Percentiles rank a stretch among this genome's conserved stretches.
These are phyloP conservation scores for Boletus sp. DNA, from an alignment of 768 basidiomycete genomes.

Conservation along the genomic window DNA sequence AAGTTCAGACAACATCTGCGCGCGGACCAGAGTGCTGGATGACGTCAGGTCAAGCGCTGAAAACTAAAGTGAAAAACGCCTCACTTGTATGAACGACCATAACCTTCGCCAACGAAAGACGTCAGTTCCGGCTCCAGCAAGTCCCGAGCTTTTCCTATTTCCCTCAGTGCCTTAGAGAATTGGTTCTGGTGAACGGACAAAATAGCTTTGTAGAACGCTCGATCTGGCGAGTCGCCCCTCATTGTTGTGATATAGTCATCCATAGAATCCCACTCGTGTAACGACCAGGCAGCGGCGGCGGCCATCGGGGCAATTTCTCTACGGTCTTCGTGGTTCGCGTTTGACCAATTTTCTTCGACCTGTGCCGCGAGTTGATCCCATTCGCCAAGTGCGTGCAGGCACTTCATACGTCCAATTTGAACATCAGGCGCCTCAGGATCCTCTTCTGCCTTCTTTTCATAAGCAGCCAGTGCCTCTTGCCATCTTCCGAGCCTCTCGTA, in stretches of 20 bases:
- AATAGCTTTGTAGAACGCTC: constrained; percentile 95
- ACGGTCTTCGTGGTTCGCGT: constrained; percentile 77
- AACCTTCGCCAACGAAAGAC: constrained; percentile 91
- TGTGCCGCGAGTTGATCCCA: constrained; percentile 89
- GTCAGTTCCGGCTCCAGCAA: constrained; percentile 87
- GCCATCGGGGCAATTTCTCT: constrained; percentile 95
- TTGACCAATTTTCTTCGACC: constrained; percentile 86
- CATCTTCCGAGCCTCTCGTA: constrained; percentile 95
- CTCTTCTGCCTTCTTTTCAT: constrained; percentile 73
- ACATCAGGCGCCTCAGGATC: constrained; percentile 77
- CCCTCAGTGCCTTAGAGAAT: constrained; percentile 83
- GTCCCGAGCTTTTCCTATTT: constrained; percentile 92
- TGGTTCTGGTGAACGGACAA: constrained; percentile 95
- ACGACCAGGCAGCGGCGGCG: constrained; percentile 94
- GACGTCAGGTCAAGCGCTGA: constrained; percentile 14
- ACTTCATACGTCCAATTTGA: constrained; percentile 90
- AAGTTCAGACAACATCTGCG: constrained; percentile 96
- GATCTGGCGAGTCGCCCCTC: constrained; percentile 89
- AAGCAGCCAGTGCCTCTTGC: constrained; percentile 88
- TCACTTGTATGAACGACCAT: constrained; percentile 96
- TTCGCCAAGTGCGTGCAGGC: constrained; percentile 94
- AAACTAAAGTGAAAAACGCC: constrained; percentile 20
- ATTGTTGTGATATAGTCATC: constrained; percentile 94
- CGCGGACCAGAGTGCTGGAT: constrained; percentile 87
- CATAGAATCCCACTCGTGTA: constrained; percentile 98